phyloP scores from a whole-genome alignment of 768 basidiomycete genomes.

The Xanthoconium purpureum region DNA sequence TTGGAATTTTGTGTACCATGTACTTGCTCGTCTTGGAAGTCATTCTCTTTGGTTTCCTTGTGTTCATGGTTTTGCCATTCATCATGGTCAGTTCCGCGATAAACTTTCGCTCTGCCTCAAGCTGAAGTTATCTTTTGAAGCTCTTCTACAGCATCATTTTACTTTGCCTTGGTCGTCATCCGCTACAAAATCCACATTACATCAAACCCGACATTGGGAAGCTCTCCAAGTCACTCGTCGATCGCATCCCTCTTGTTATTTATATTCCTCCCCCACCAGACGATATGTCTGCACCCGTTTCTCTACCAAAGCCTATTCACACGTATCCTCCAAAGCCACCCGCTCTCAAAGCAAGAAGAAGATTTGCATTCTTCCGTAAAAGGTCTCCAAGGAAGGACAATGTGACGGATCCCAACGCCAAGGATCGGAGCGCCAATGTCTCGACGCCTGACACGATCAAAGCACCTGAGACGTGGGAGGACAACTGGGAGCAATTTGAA shows the following conservation, averaged over 20 bases:
- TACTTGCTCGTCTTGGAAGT: slow-evolving; percentile 76
- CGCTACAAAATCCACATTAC: slow-evolving; percentile 66
- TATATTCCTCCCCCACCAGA: slow-evolving; percentile 81
- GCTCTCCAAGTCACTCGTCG: slow-evolving; percentile 65
- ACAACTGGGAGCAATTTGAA: slow-evolving; percentile 70
- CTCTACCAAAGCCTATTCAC: slow-evolving; percentile 50
- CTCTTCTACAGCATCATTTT: slow-evolving; percentile 76
- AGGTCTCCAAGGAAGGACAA: slow-evolving; percentile 24
- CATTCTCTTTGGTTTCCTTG: slow-evolving; percentile 67
- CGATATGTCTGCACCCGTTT: slow-evolving; percentile 34
- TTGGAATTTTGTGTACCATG: slow-evolving; percentile 75
- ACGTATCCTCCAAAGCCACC: slow-evolving; percentile 59
- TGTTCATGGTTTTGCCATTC: slow-evolving; percentile 77
- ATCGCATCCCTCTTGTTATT: slow-evolving; percentile 77
- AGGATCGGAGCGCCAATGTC: slow-evolving; percentile 15
- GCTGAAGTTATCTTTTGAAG: slow-evolving; percentile 35
- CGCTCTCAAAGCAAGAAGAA: slow-evolving; percentile 34
- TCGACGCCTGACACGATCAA: slow-evolving; percentile 12
- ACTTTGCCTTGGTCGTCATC: slow-evolving; percentile 77
- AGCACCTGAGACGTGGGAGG: slow-evolving; percentile 62
- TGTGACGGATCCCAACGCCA: slow-evolving; percentile 10
- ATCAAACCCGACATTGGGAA: slow-evolving; percentile 81
- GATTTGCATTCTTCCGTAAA: slow-evolving; percentile 53
- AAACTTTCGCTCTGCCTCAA: neutral
- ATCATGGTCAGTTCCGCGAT: slow-evolving; percentile 56